These are phyloP conservation scores for Aplosporella prunicola DNA, from an alignment of 2,329 filamentous ascomycete genomes.

Conservation along the genomic window DNA sequence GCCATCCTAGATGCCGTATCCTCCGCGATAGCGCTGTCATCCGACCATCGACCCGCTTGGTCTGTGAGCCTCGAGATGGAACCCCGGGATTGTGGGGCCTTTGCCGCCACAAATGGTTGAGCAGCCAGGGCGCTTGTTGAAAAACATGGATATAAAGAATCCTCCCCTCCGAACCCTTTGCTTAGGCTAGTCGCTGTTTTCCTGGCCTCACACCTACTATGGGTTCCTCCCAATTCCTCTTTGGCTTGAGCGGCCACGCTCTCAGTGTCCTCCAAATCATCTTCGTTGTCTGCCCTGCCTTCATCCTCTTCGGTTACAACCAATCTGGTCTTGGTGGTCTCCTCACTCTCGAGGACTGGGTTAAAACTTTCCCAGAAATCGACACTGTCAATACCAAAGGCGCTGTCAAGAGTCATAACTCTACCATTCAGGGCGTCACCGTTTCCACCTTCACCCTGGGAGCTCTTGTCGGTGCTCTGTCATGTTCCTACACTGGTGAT, in stretches of 20 bases:
- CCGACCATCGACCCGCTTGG: slow-evolving; percentile 5
- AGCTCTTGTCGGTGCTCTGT: slow-evolving; percentile 38
- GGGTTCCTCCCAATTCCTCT: slow-evolving; percentile 29
- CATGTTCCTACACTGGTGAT: slow-evolving; percentile 38
- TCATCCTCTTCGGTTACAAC: slow-evolving; percentile 45
- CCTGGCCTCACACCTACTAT: too few relatives aligned
- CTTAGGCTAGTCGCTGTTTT: too few relatives aligned
- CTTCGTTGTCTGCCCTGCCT: slow-evolving; percentile 32
- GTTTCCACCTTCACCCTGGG: slow-evolving; percentile 39
- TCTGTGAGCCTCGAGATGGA: too few relatives aligned
- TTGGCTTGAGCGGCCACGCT: slow-evolving; percentile 18
- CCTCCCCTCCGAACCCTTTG: too few relatives aligned
- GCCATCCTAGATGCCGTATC: too few relatives aligned
- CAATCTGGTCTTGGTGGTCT: slow-evolving; percentile 42
- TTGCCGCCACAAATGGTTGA: too few relatives aligned
- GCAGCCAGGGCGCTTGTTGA: too few relatives aligned
- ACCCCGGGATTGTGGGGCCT: too few relatives aligned
- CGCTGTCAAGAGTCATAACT: slow-evolving; percentile 33
- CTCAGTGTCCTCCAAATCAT: slow-evolving; percentile 25
- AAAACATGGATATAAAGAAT: too few relatives aligned
- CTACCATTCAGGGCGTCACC: slow-evolving; percentile 37
- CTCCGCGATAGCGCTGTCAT: slow-evolving; percentile 2
- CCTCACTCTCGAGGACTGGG: slow-evolving; percentile 31
- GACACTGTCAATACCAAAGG: slow-evolving; percentile 38
- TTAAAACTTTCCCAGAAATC: slow-evolving; percentile 40